Evolutionary conservation across 441 rosid species (phyloP).

Genomic region (Gossypium davidsonii): DNA sequence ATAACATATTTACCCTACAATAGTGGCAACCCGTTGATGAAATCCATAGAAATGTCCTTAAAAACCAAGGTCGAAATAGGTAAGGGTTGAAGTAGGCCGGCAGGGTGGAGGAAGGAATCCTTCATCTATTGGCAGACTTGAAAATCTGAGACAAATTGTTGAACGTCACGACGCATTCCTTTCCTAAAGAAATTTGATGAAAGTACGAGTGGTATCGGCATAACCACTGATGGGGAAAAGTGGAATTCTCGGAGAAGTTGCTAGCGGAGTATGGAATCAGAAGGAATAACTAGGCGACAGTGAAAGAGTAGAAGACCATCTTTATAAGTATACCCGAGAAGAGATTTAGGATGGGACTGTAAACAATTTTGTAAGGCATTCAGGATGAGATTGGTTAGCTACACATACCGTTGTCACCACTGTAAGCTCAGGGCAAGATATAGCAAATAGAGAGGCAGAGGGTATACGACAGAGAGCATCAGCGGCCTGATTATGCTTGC

Average conservation of each 20-base stretch:
- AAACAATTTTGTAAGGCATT: not conserved
- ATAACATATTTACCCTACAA: not conserved
- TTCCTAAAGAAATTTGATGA: not conserved
- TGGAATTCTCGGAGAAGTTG: not conserved
- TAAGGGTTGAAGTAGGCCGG: not conserved
- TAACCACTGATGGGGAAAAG: not conserved
- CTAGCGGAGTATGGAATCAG: not conserved
- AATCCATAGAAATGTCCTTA: not conserved
- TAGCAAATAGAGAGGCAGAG: not conserved
- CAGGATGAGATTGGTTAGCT: no score
- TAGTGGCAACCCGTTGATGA: not conserved
- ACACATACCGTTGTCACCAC: no score
- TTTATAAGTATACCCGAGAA: not conserved
- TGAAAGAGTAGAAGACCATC: not conserved
- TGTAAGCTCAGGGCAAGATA: no score
- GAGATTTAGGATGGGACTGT: not conserved
- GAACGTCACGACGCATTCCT: not conserved
- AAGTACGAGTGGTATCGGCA: not conserved
- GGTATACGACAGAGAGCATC: not conserved
- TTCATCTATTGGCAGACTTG: not conserved
- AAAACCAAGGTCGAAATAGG: not conserved
- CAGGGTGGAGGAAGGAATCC: not conserved
- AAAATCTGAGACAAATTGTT: not conserved
- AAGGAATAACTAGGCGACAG: not conserved
- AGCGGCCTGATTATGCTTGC: not conserved